These are phyloP conservation scores for Boletus tomentosulus DNA, from an alignment of 768 basidiomycete species.

Conservation along the genomic window DNA sequence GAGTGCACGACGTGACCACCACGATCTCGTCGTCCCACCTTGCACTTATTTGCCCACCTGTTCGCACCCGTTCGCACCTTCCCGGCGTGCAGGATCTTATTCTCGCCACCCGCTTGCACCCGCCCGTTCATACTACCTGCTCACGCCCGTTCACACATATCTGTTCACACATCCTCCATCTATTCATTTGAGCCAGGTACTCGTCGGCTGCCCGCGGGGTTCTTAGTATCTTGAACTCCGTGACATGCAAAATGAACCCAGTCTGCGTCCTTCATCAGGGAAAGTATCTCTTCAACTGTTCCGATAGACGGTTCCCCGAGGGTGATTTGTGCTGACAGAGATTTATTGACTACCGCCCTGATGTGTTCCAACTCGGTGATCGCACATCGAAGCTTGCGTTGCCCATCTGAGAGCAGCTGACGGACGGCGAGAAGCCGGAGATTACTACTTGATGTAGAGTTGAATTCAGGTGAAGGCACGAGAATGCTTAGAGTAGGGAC, in stretches of 20 bases:
- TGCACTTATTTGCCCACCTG: too few species aligned
- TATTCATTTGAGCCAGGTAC: too few species aligned
- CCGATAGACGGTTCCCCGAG: not conserved
- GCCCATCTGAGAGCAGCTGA: slow-evolving; percentile 12
- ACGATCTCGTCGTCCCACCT: too few species aligned
- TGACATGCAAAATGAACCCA: slow-evolving; percentile 31
- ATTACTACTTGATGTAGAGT: not conserved
- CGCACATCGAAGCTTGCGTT: slow-evolving; percentile 1
- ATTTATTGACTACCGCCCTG: not conserved
- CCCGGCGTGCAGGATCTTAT: too few species aligned
- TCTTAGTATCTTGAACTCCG: slow-evolving; percentile 16
- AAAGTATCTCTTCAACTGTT: slow-evolving; percentile 1
- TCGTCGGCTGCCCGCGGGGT: not conserved
- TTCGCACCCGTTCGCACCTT: too few species aligned
- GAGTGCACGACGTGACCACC: too few species aligned
- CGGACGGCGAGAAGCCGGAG: slow-evolving; percentile 11
- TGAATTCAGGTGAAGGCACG: not conserved
- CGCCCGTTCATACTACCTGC: slow-evolving; percentile 8
- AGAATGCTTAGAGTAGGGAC: slow-evolving; percentile 25
- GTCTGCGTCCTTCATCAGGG: slow-evolving; percentile 1
- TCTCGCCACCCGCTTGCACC: too few species aligned
- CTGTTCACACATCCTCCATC: too few species aligned
- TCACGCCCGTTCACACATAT: too few species aligned
- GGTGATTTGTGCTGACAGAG: not conserved
- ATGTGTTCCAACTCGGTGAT: slow-evolving; percentile 24